These are phyloP conservation scores for Cystoisospora suis DNA, from an alignment of 169 alveolate species.

Conservation along the genomic window DNA sequence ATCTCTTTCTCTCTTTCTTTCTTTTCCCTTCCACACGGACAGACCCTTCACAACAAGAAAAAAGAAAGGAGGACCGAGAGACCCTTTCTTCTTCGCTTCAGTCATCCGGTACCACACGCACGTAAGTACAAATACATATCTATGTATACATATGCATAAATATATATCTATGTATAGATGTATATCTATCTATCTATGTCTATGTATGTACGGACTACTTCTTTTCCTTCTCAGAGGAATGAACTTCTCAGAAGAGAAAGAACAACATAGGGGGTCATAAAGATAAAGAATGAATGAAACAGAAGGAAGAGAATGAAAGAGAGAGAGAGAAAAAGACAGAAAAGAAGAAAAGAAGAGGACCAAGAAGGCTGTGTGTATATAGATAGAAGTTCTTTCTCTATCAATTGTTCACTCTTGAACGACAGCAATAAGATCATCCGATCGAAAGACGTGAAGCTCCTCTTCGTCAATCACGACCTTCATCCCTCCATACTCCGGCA, in stretches of 20 bases:
- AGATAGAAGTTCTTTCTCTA: too few relatives aligned
- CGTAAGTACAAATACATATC: too few relatives aligned
- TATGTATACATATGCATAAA: neutral
- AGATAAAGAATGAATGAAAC: neutral
- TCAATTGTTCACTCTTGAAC: conserved; percentile 47
- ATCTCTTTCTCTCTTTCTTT: too few relatives aligned
- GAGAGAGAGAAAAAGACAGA: too few relatives aligned
- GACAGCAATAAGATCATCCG: conserved; percentile 85
- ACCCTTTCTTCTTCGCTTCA: too few relatives aligned
- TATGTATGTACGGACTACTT: neutral
- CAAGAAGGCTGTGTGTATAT: too few relatives aligned
- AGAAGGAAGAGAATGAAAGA: too few relatives aligned
- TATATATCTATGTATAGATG: neutral
- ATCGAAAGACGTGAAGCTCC: conserved; percentile 80
- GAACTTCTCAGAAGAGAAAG: neutral
- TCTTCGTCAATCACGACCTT: conserved; percentile 83
- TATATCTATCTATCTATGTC: neutral
- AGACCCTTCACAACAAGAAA: too few relatives aligned
- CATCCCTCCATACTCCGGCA: conserved; percentile 90
- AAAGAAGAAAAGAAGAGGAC: too few relatives aligned
- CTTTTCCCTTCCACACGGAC: too few relatives aligned
- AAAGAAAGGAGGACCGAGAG: too few relatives aligned
- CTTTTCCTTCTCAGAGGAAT: neutral
- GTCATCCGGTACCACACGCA: too few relatives aligned
- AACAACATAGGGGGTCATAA: neutral